Base-by-base conservation (phyloP, 805 yeast species). In the Ogataea kodamae region DNA sequence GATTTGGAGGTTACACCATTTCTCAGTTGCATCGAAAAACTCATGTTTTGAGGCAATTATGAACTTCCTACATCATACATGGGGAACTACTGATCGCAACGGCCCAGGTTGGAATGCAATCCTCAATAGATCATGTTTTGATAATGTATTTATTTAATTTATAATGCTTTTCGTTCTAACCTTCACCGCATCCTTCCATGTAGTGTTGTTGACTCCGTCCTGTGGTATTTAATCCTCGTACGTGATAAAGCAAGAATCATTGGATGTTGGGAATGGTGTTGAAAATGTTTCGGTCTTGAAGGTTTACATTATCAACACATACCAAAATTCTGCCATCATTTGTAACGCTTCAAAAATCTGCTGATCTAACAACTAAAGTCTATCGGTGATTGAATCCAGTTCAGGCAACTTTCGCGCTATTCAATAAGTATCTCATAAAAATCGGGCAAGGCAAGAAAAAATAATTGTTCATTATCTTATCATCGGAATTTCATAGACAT, bases 51-150 rank as follows among this genome's bases (percentile, higher is more conserved):
- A 9, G 5, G 30, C 35, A 11, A 43, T 46, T 14, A 28, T 35
- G 8, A 26, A 40, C 7, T 42, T 46, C 22, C 29, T 42, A 6
- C 30, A 42, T 9, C 20, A 20, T 16, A 31, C 31, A n/a, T 46
- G 50, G 50, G 48, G 40, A 2, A 11, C 30, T 9, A 37, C 32
- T 9, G 26, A 26, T 2, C 13, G 13, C 4, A 33, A 30, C 9
- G 35, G 35, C 3, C 10, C 12, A 3, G 37, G 31, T 3, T 27
- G 31, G 37, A 9, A 33, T 7, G 32, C 18, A n/a, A 10, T 33
- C 3, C 23, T 33, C n/a, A 29, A 28, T 17, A 33, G 14, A 18
- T 11, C 15, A 10, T n/a, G 22, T 13, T 33, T 27, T 23, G 24
- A 33, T 4, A 27, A 15, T 5, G 10, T 33, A 23, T 27, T 27